Evolutionary conservation across 139 green algal species (phyloP), one percentile per base, ranked within the genome.

Genomic region (Chlamydomonas schloesseri): DNA sequence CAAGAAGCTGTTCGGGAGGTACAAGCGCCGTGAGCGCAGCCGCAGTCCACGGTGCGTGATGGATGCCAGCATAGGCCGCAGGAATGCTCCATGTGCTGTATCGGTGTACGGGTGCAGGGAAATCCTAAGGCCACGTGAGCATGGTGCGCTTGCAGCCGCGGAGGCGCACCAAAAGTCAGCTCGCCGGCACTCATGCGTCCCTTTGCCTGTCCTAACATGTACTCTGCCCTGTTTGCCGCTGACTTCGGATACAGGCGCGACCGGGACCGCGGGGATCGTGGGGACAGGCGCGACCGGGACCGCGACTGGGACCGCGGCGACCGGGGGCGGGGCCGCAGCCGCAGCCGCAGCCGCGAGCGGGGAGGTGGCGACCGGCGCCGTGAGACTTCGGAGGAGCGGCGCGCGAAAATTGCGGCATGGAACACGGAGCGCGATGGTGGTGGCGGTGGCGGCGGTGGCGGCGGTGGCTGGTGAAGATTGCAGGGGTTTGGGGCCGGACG

Each of bases 1-100:
- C 20, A 95, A 96, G 91, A 79, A 91, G 60, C 87, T 97, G 75
- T 99, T 98, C 86, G 96, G 97, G 6, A 85, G 96, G 15, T 98
- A 98, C 79, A 53, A 57, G 10, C 47, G 79, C 17, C 64, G 77
- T 23, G 60, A 24, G 60, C 18, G 90, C 50, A 86, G 88, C 58
- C 68, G 86, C 64, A 89, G 89, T 72, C 88, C 29, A 70, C 74
- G 69, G 77, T 90, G 73, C 84, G 81, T 90, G 69, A n/a, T 24
- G 36, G 55, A 3, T 14, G 34, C 20, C 64, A 67, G 18, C 67
- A 47, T 15, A 29, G 47, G 57, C n/a, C 3, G 69, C 69, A 69
- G 50, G 20, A 74, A 65, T 10, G 23, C 23, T 9, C 3, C 18
- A 55, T 67, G 20, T 2, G 28, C 8, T 23, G 28, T 24, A 29